Conservation (phyloP, 345 rosid genomes). For the Crucihimalaya himalaica region DNA sequence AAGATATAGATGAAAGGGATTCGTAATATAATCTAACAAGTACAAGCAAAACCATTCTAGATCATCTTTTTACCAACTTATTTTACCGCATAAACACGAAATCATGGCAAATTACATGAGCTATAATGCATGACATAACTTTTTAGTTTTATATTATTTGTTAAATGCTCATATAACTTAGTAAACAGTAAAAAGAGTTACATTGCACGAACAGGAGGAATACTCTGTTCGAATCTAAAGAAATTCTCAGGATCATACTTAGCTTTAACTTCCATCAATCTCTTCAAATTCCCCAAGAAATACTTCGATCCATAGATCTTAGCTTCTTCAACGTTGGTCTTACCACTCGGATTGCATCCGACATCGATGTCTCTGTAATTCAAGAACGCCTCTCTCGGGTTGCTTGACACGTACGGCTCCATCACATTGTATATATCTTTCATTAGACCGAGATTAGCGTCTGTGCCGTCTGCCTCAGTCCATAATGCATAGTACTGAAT, state of each 20-base stretch:
- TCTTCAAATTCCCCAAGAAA: constrained; percentile 35
- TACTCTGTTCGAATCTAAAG: constrained; percentile 41
- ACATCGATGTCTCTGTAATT: constrained; percentile 41
- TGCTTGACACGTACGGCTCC: constrained; percentile 49
- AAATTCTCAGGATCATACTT: constrained; percentile 45
- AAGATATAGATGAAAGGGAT: constrained; percentile 5
- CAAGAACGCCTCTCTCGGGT: constrained; percentile 45
- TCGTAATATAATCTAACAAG: neutral
- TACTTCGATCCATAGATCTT: constrained; percentile 42
- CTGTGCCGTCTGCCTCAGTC: constrained; percentile 25
- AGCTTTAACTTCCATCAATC: constrained; percentile 38
- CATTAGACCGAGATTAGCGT: constrained; percentile 26
- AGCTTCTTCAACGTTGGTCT: constrained; percentile 21
- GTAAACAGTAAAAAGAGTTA: neutral
- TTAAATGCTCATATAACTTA: neutral
- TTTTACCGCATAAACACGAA: neutral
- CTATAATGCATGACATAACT: neutral
- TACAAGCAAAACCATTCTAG: neutral
- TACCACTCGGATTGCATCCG: constrained; percentile 15
- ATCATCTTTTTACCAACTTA: neutral
- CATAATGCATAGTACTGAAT: constrained; percentile 40
- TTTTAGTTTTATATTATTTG: neutral
- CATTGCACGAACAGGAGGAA: constrained; percentile 26
- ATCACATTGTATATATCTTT: constrained; percentile 38
- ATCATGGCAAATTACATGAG: too few relatives aligned